phyloP scores from a whole-genome alignment of 2,329 filamentous ascomycete genomes.

The Xylariaceae sp. region DNA sequence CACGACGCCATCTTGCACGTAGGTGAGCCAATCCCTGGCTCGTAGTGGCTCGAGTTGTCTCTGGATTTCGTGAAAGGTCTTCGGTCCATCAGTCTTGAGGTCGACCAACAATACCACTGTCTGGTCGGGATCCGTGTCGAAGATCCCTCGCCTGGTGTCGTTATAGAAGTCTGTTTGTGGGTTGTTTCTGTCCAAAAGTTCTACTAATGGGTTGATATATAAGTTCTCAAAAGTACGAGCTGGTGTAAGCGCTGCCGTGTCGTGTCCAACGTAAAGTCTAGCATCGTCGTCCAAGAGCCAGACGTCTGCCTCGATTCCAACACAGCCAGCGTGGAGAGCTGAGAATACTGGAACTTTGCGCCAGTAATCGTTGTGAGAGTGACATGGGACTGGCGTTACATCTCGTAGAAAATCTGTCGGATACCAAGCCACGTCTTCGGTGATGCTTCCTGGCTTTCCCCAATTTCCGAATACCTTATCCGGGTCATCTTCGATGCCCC shows the following conservation, averaged over 20 bases:
- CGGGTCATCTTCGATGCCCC: constrained; percentile 28
- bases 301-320: constrained; percentile 65
- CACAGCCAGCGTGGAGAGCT: constrained; percentile 56
- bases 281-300: constrained; percentile 50
- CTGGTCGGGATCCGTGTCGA: constrained; percentile 48
- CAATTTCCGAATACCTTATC: constrained; percentile 26
- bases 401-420: constrained; percentile 52
- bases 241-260: constrained; percentile 46
- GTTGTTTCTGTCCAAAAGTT: constrained; percentile 54
- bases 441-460: constrained; percentile 27
- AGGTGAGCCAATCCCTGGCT: constrained; percentile 53
- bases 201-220: constrained; percentile 61
- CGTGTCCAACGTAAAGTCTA: constrained; percentile 62
- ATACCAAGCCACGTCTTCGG: constrained; percentile 40
- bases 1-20: constrained; percentile 47
- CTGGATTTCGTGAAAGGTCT: constrained; percentile 50
- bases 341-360: constrained; percentile 58
- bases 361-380: constrained; percentile 72
- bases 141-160: constrained; percentile 50
- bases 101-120: constrained; percentile 64
- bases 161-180: constrained; percentile 43
- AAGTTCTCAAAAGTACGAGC: constrained; percentile 58
- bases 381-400: constrained; percentile 53
- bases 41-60: constrained; percentile 57
- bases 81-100: constrained; percentile 56